Percentiles rank a stretch among this genome's conserved stretches.
These are phyloP conservation scores for Calonectria multiphialidica DNA, from an alignment of 2,329 filamentous ascomycete genomes.

Conservation along the genomic window DNA sequence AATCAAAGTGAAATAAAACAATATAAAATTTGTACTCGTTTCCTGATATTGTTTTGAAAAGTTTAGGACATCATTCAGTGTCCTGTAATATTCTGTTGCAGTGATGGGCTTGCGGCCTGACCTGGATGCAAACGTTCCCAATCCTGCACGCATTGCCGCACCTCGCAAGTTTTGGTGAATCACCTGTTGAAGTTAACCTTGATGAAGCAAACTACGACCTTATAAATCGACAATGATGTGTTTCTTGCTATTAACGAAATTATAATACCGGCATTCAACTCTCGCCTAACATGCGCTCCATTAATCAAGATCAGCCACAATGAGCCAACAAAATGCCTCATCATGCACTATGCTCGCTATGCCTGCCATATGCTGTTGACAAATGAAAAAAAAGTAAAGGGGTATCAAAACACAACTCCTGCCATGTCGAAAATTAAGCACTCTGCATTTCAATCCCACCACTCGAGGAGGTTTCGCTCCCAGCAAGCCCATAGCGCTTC, in stretches of 20 bases:
- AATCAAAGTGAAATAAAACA: no score
- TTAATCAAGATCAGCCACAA: neutral
- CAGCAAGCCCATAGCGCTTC: conserved; percentile 48
- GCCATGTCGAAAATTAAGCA: conserved; percentile 16
- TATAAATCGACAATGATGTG: neutral
- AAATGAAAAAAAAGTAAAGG: conserved; percentile 11
- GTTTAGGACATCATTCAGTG: no score
- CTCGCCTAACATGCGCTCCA: neutral
- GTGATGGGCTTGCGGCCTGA: no score
- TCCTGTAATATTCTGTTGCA: no score
- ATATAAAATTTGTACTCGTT: no score
- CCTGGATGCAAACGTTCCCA: no score
- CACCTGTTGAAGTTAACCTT: no score
- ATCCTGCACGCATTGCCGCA: no score
- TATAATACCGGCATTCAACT: neutral
- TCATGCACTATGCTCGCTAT: neutral
- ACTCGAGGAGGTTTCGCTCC: conserved; percentile 14
- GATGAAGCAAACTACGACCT: neutral
- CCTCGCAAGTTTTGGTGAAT: no score
- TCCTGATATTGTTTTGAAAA: no score
- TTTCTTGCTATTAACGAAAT: neutral
- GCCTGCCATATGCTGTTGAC: neutral
- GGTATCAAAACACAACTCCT: conserved; percentile 36
- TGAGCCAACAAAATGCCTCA: neutral
- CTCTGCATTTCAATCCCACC: conserved; percentile 35